Evolutionary conservation across 352 stramenopile species (phyloP).

Genomic region (Pythium biforme): DNA sequence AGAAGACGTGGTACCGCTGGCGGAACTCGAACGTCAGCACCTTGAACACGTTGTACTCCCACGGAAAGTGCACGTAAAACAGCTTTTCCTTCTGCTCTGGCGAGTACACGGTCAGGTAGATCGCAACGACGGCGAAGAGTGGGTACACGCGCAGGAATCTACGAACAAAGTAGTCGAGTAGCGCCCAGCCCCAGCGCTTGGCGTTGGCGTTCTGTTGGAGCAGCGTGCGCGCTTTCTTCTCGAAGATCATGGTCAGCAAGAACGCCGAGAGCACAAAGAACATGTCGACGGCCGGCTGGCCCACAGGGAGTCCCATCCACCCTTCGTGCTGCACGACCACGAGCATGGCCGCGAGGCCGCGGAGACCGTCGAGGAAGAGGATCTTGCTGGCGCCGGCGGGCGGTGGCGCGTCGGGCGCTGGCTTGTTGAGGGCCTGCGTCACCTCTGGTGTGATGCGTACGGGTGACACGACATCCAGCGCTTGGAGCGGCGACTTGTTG

Average conservation of each 20-base stretch:
- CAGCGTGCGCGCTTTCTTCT: constrained; percentile 40
- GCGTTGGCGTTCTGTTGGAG: constrained; percentile 24
- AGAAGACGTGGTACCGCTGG: constrained; percentile 19
- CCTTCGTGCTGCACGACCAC: constrained; percentile 27
- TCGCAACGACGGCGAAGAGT: background rate
- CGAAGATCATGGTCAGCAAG: constrained; percentile 53
- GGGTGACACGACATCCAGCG: background rate
- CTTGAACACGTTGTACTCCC: constrained; percentile 8
- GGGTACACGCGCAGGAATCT: constrained; percentile 5
- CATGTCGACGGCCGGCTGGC: constrained; percentile 38
- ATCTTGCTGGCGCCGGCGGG: constrained; percentile 20
- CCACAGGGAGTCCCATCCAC: constrained; percentile 40
- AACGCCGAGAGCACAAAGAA: constrained; percentile 63
- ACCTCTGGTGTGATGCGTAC: background rate
- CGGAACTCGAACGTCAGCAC: background rate
- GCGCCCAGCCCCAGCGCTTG: constrained; percentile 31
- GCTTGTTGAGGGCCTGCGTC: background rate
- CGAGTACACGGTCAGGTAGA: background rate
- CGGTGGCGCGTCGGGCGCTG: background rate
- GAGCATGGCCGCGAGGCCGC: constrained; percentile 26
- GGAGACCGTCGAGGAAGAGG: constrained; percentile 33
- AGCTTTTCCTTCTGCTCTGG: background rate
- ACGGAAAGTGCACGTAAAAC: background rate
- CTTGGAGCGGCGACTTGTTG: background rate
- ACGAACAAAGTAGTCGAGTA: constrained; percentile 40